Evolutionary conservation across 1,139 yeast genomes (phyloP).

Genomic region (Nadsonia commutata): DNA sequence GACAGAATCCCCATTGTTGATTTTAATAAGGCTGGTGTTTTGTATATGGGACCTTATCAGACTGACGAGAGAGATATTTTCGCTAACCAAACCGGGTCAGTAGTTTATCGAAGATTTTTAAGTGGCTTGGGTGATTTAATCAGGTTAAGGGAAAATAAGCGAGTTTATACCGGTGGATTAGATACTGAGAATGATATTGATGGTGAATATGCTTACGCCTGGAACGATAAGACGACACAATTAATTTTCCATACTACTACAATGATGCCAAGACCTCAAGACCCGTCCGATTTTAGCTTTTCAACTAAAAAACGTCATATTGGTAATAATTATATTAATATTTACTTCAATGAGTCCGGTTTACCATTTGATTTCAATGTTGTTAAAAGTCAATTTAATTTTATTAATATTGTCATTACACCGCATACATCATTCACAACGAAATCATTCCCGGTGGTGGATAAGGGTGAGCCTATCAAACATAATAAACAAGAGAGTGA

Average conservation of each 20-base stretch:
- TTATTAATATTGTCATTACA: conserved; percentile 61
- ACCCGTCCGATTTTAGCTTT: conserved; percentile 29
- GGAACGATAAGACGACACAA: conserved; percentile 61
- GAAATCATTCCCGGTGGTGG: conserved; percentile 1
- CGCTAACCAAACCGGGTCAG: conserved; percentile 50
- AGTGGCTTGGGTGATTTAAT: conserved; percentile 44
- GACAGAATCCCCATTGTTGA: conserved; percentile 72
- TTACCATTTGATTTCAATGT: conserved; percentile 54
- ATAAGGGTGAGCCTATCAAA: conserved; percentile 19
- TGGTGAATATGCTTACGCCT: conserved; percentile 62
- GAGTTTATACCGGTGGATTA: conserved; percentile 64
- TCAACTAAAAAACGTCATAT: conserved; percentile 68
- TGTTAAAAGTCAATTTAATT: conserved; percentile 68
- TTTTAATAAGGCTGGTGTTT: conserved; percentile 63
- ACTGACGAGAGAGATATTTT: conserved; percentile 48
- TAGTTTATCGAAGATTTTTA: conserved; percentile 44
- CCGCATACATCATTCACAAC: conserved; percentile 32
- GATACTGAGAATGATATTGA: conserved; percentile 56
- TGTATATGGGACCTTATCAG: conserved; percentile 63
- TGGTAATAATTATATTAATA: conserved; percentile 73
- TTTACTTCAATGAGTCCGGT: conserved; percentile 65
- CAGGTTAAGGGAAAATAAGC: conserved; percentile 37
- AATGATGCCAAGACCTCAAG: conserved; percentile 47
- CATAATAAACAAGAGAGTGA: conserved; percentile 1
- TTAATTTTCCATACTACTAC: conserved; percentile 68